A percentile compares a stretch with the other conserved stretches of the same genome.
Evolutionary conservation across 257 asterid species (phyloP).

Genomic region (Knoxia roxburghii): DNA sequence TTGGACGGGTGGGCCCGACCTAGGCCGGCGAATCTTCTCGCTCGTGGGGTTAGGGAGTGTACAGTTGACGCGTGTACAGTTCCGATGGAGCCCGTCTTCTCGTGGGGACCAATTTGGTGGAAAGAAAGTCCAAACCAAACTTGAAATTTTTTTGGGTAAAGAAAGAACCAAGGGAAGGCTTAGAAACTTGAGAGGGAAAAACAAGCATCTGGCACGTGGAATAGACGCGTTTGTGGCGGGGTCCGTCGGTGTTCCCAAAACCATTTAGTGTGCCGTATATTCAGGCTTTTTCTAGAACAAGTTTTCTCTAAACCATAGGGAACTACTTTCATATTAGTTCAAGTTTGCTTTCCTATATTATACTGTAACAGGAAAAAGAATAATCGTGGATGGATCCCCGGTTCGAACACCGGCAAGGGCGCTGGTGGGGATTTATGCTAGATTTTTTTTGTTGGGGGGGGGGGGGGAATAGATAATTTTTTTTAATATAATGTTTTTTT

Average conservation of each 20-base stretch:
- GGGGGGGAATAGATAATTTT: too few species aligned
- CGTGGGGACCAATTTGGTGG: constrained; percentile 5
- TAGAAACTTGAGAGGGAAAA: background rate
- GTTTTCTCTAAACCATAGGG: background rate
- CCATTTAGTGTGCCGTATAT: constrained; percentile 9
- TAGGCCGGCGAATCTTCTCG: constrained; percentile 41
- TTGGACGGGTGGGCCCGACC: constrained; percentile 44
- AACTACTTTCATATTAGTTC: too few species aligned
- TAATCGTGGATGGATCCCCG: too few species aligned
- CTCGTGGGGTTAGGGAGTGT: constrained; percentile 22
- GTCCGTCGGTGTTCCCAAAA: constrained; percentile 16
- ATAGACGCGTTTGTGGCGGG: constrained; percentile 23
- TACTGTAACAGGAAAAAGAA: too few species aligned
- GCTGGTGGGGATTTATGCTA: too few species aligned
- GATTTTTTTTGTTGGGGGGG: too few species aligned
- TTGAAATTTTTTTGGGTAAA: constrained; percentile 7
- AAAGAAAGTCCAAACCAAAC: constrained; percentile 18
- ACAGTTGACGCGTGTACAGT: constrained; percentile 69
- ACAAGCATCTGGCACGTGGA: constrained; percentile 19
- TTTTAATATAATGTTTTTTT: too few species aligned
- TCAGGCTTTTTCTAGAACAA: background rate
- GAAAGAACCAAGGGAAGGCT: background rate
- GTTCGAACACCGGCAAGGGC: too few species aligned
- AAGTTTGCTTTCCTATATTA: too few species aligned
- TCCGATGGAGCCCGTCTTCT: constrained; percentile 15